Conservation (phyloP, 23 red algal species). For the Cyanidioschyzon merolae region DNA sequence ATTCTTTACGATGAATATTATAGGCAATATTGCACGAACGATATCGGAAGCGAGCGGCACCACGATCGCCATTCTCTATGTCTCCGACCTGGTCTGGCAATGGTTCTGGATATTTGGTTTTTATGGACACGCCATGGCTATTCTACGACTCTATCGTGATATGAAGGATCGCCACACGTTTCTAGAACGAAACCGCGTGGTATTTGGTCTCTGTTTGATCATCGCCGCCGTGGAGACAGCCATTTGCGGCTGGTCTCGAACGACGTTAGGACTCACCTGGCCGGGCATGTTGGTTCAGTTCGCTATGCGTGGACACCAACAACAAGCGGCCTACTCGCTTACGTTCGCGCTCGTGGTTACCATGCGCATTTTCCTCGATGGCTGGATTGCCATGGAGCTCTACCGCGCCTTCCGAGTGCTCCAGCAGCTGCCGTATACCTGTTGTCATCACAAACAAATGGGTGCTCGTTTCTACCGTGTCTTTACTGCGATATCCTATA, state of each 20-base stretch:
- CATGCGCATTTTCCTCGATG: not conserved
- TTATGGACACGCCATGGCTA: not conserved
- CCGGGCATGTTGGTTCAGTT: not conserved
- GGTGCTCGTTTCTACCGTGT: not conserved
- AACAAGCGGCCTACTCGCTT: not conserved
- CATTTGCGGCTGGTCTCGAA: not conserved
- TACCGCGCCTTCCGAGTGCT: not conserved
- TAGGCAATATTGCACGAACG: not conserved
- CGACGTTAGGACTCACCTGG: not conserved
- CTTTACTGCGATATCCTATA: not conserved
- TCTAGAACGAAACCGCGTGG: not conserved
- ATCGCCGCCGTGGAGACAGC: not conserved
- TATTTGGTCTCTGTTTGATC: not conserved
- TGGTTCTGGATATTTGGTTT: not conserved
- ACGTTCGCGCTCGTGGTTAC: not conserved
- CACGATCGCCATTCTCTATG: not conserved
- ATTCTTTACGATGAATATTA: not conserved
- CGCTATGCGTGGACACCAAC: not conserved
- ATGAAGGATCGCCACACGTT: not conserved
- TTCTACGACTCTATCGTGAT: not conserved
- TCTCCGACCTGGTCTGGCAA: not conserved
- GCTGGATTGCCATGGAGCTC: conserved; percentile 4
- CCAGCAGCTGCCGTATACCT: not conserved
- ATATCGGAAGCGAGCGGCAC: not conserved
- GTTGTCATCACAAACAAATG: conserved; percentile 3